Evolutionary conservation across 1,139 yeast genomes (phyloP).

Genomic region (Protomyces pachydermus): DNA sequence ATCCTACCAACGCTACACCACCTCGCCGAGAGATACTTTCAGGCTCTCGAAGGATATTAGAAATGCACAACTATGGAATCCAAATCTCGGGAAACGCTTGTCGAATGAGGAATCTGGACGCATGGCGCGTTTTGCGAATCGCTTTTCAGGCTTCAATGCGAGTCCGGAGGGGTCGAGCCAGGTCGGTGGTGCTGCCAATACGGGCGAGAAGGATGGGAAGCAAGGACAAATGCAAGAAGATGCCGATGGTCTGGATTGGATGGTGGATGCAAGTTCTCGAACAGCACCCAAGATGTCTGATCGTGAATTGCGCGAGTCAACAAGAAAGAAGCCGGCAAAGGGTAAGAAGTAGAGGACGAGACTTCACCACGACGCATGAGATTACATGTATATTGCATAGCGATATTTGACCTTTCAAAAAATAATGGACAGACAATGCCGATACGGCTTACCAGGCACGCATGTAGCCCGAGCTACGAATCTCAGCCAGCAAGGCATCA

Average conservation of each 20-base stretch:
- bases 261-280: conserved; percentile 10
- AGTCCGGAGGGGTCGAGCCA: not conserved
- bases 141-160: conserved; percentile 16
- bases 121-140: conserved; percentile 20
- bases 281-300: conserved; percentile 25
- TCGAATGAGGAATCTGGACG: conserved; percentile 27
- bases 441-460: not conserved
- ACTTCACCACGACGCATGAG: not conserved
- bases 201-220: not conserved
- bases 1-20: conserved; percentile 24
- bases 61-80: conserved; percentile 28
- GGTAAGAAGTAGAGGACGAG: conserved; percentile 13
- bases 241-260: conserved; percentile 22
- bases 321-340: conserved; percentile 20
- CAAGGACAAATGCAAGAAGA: not conserved
- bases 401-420: not conserved
- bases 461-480: not conserved
- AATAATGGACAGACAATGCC: too few species aligned
- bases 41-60: conserved; percentile 27
- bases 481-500: not conserved
- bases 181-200: not conserved
- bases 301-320: conserved; percentile 18
- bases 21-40: conserved; percentile 27
- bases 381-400: not conserved
- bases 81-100: conserved; percentile 17